Conservation (phyloP, 371 early-diverging fungal genomes). For the Aphelidium insulamus region DNA sequence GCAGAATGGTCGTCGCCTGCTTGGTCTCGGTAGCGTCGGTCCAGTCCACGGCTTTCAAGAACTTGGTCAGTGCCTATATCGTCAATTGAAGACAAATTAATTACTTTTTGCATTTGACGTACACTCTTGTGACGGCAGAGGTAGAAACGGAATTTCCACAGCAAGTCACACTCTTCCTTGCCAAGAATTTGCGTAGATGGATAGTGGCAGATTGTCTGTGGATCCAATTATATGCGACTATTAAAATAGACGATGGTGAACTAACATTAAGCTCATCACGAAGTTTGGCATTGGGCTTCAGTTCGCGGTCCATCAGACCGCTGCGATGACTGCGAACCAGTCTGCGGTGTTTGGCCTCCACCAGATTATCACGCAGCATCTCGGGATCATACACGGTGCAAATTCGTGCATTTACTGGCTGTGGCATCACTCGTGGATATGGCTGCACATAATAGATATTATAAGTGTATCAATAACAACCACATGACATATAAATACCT, state of each 20-base stretch:
- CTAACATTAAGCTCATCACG: conserved; percentile 75
- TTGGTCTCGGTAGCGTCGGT: conserved; percentile 67
- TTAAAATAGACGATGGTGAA: not conserved
- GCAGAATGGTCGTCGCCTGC: conserved; percentile 69
- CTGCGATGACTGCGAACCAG: conserved; percentile 72
- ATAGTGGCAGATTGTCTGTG: conserved; percentile 59
- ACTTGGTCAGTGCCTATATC: conserved; percentile 71
- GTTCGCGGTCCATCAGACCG: conserved; percentile 68
- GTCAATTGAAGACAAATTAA: not conserved
- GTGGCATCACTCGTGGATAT: not conserved
- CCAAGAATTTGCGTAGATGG: conserved; percentile 66
- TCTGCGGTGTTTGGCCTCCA: conserved; percentile 87
- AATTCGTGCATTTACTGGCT: not conserved
- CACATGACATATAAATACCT: not conserved
- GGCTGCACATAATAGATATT: conserved; percentile 1
- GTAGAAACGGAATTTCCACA: conserved; percentile 92
- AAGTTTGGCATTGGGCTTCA: conserved; percentile 82
- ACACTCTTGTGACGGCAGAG: conserved; percentile 69
- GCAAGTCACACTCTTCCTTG: conserved; percentile 65
- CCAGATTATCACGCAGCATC: conserved; percentile 56
- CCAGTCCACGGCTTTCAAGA: conserved; percentile 87
- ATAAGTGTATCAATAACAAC: conserved; percentile 12
- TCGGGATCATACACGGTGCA: conserved; percentile 32
- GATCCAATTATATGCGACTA: not conserved
- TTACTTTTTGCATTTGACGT: conserved; percentile 2